Percentiles rank a stretch among this genome's conserved stretches.
These are phyloP conservation scores for Blastomyces emzantsi DNA, from an alignment of 2,329 filamentous ascomycete species.

Conservation along the genomic window DNA sequence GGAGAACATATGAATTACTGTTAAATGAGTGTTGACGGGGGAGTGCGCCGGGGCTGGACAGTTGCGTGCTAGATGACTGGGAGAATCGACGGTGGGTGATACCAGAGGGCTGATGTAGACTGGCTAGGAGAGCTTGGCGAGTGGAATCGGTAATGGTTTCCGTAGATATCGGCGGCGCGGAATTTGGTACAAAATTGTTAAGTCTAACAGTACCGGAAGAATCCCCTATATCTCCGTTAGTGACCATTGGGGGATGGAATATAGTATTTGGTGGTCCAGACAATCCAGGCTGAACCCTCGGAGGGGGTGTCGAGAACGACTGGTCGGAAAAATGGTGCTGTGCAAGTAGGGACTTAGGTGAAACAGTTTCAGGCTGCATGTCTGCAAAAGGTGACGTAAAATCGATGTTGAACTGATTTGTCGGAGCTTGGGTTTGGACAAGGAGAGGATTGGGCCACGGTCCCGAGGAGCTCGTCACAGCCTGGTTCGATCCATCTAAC, in stretches of 20 bases:
- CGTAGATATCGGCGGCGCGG: constrained; percentile 51
- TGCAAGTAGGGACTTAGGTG: constrained; percentile 64
- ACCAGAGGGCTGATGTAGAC: constrained; percentile 49
- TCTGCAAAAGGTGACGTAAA: constrained; percentile 69
- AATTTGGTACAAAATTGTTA: constrained; percentile 48
- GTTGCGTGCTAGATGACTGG: constrained; percentile 47
- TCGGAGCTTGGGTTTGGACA: constrained; percentile 56
- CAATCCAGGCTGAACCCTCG: constrained; percentile 63
- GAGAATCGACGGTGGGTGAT: constrained; percentile 51
- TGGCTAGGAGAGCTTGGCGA: constrained; percentile 53
- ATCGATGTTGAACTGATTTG: constrained; percentile 64
- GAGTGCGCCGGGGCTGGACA: constrained; percentile 30
- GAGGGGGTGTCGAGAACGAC: constrained; percentile 70
- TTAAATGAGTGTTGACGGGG: constrained; percentile 22
- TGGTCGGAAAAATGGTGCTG: constrained; percentile 61
- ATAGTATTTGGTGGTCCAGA: constrained; percentile 51
- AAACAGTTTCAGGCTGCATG: constrained; percentile 59
- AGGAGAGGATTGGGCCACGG: constrained; percentile 65
- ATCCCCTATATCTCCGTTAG: constrained; percentile 29
- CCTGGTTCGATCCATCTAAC: constrained; percentile 65
- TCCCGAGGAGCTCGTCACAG: constrained; percentile 45
- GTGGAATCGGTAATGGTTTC: constrained; percentile 60
- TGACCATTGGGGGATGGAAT: constrained; percentile 38
- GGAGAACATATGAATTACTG: constrained; percentile 44
- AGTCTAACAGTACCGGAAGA: constrained; percentile 24